Evolutionary conservation across 164 flowering plant species (phyloP).

Genomic region (Chimonanthus praecox): DNA sequence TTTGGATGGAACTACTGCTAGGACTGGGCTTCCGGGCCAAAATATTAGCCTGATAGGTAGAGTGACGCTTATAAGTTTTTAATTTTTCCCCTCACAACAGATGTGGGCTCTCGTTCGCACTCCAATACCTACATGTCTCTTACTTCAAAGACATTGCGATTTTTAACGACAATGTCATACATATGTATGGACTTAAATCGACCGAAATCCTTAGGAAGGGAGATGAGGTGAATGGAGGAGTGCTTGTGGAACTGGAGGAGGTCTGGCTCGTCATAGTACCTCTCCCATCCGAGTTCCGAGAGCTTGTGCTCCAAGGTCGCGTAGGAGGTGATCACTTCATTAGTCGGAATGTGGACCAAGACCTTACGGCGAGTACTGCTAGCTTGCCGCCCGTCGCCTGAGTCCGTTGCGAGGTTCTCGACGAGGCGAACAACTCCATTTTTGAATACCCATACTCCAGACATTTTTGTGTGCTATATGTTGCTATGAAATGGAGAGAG

Average conservation of each 20-base stretch:
- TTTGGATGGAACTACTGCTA: no score
- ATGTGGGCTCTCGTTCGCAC: no score
- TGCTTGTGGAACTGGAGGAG: constrained; percentile 82
- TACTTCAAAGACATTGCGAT: constrained; percentile 65
- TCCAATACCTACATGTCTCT: constrained; percentile 34
- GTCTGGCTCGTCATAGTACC: constrained; percentile 76
- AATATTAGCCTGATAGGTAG: no score
- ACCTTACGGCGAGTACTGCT: constrained; percentile 29
- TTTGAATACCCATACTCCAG: constrained; percentile 64
- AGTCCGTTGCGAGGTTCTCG: constrained; percentile 12
- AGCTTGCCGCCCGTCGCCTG: constrained; percentile 4
- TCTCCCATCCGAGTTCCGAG: constrained; percentile 66
- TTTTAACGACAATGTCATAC: constrained; percentile 89
- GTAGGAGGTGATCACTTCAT: constrained; percentile 68
- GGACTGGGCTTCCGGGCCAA: no score
- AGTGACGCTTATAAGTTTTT: no score
- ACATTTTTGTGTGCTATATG: constrained; percentile 23
- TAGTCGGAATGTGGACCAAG: constrained; percentile 47
- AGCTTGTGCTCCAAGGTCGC: constrained; percentile 48
- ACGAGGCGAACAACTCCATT: constrained; percentile 20
- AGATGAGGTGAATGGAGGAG: constrained; percentile 68
- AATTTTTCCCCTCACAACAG: no score
- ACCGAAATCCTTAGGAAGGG: constrained; percentile 75
- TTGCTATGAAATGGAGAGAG: neutral
- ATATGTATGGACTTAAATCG: constrained; percentile 77